Conservation (phyloP, 2,329 filamentous ascomycete species). For the Elsinoe australis region DNA sequence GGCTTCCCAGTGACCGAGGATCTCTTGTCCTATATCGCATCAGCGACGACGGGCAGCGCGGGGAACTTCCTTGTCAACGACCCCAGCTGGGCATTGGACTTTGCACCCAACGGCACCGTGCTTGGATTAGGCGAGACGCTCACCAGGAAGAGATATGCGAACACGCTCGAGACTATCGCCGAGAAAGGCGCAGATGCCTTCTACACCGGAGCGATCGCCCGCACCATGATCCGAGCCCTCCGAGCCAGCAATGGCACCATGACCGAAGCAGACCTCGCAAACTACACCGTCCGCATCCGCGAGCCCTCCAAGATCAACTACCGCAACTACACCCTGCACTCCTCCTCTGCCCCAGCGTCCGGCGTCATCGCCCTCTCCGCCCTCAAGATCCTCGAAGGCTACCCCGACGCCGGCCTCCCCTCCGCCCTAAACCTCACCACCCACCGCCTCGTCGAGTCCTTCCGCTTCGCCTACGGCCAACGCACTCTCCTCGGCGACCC, state of each 20-base stretch:
- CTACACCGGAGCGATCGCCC: conserved; percentile 63
- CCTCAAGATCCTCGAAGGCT: conserved; percentile 78
- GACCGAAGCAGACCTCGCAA: conserved; percentile 67
- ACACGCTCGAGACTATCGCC: conserved; percentile 72
- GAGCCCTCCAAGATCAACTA: conserved; percentile 48
- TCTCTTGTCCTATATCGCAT: conserved; percentile 63
- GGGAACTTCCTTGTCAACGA: conserved; percentile 65
- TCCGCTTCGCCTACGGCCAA: conserved; percentile 76
- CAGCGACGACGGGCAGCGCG: conserved; percentile 35
- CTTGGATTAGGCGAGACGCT: conserved; percentile 68
- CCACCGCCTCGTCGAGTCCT: conserved; percentile 79
- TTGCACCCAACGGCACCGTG: conserved; percentile 72
- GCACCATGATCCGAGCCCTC: conserved; percentile 63
- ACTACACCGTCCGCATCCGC: conserved; percentile 62
- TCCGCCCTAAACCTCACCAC: conserved; percentile 58
- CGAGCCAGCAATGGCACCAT: conserved; percentile 70
- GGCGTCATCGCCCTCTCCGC: conserved; percentile 68
- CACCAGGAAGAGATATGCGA: conserved; percentile 70
- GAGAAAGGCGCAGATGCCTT: conserved; percentile 59
- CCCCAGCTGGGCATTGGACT: conserved; percentile 76
- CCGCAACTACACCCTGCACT: conserved; percentile 61
- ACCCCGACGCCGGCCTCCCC: conserved; percentile 53
- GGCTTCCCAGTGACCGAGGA: conserved; percentile 71
- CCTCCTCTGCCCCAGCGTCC: conserved; percentile 66
- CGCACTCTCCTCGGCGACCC: conserved; percentile 79